Evolutionary conservation across 208 protist genomes (phyloP).

Genomic region (Crithidia thermophila): DNA sequence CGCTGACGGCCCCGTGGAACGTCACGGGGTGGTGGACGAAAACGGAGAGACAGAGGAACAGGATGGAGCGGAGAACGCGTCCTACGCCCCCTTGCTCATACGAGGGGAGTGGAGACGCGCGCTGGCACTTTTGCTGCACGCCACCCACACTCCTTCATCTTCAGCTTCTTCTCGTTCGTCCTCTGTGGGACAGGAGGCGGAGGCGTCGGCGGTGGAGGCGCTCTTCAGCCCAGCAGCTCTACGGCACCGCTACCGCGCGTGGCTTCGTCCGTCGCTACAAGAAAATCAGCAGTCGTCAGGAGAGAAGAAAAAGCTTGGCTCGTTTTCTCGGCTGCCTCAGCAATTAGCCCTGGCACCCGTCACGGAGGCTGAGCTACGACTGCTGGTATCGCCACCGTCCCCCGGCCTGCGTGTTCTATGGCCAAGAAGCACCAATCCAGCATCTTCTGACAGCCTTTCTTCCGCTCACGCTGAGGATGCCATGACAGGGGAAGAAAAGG

Average conservation of each 20-base stretch:
- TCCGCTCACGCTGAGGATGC: not conserved
- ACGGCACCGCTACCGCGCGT: conserved; percentile 12
- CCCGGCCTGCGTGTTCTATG: conserved; percentile 3
- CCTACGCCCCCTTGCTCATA: conserved; percentile 13
- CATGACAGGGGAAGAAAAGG: not conserved
- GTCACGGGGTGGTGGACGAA: not conserved
- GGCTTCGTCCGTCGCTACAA: not conserved
- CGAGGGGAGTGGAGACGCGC: conserved; percentile 5
- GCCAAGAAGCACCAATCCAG: not conserved
- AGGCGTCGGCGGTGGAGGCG: too few relatives aligned
- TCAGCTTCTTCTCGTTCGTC: not conserved
- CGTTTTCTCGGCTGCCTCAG: conserved; percentile 11
- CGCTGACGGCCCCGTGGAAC: not conserved
- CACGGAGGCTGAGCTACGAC: conserved; percentile 18
- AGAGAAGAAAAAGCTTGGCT: too few relatives aligned
- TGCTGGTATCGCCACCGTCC: conserved; percentile 23
- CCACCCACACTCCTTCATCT: not conserved
- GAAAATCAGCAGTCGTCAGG: too few relatives aligned
- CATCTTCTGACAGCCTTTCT: too few relatives aligned
- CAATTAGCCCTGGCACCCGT: conserved; percentile 4
- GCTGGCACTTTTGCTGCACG: not conserved
- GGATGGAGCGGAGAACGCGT: not conserved
- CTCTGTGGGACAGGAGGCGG: too few relatives aligned
- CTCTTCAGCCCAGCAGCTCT: conserved; percentile 13
- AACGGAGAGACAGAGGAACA: too few relatives aligned